Evolutionary conservation across 331 rosid species (phyloP), one percentile per base, ranked within the genome.

Genomic region (Acacia pycnantha): DNA sequence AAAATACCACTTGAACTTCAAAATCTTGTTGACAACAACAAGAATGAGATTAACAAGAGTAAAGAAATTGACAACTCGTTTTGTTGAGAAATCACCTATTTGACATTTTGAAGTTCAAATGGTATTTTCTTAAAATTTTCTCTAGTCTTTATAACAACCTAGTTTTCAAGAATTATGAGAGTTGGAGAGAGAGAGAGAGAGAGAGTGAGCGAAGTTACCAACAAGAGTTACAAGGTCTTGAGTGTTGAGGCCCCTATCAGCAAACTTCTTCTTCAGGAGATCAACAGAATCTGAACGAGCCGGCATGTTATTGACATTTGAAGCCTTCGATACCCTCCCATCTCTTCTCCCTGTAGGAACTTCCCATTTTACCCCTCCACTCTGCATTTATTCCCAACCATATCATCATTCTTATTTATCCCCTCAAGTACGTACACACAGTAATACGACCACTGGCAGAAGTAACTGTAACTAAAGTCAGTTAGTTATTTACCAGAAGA

Each of bases 211-310:
- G 41, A 26, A 4, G 21, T 62, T 85, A 90, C 94, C 94, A 71
- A 84, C 90, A 24, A 94, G 88, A 22, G 91, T 83, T 44, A 94
- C 98, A 12, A 94, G 94, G 48, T 92, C 97, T 74, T 84, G 89
- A 47, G 92, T 73, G 77, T 82, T 87, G 53, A 94, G 97, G 2
- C 97, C 97, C 47, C 79, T 86, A 1, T 68, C 85, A 4, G 74
- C 22, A 40, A 92, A 91, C 73, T 83, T 86, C 0, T 79, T 68
- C 73, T 88, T 94, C 27, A 83, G 97, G 0, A 44, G n/a, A 2
- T 81, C 89, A 41, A 91, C 75, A 2, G 93, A 86, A 11, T 91
- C 97, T 5, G 15, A 33, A 31, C 77, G 79, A 0, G 8, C 46
- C 6, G 89, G 90, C 53, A 87, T 77, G 21, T 44, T 70, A 29